These are phyloP conservation scores for Parascedosporium putredinis DNA, from an alignment of 2,329 filamentous ascomycete genomes.

Conservation along the genomic window DNA sequence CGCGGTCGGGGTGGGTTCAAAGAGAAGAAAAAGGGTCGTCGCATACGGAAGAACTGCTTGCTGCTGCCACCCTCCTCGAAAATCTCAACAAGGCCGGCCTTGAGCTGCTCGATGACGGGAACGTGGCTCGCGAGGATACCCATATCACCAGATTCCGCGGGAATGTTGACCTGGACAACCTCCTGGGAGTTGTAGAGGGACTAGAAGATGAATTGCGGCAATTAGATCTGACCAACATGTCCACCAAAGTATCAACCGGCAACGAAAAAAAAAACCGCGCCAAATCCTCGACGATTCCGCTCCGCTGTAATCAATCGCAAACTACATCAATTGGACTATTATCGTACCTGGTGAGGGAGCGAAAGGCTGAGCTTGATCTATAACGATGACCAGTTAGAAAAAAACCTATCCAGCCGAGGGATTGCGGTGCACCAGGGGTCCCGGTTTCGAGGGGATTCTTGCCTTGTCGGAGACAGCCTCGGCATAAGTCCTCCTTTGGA, in stretches of 20 bases:
- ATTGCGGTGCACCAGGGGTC: background rate
- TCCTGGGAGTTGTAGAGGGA: slow-evolving; percentile 58
- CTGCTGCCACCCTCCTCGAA: slow-evolving; percentile 78
- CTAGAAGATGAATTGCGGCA: slow-evolving; percentile 40
- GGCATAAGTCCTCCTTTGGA: slow-evolving; percentile 85
- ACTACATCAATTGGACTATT: slow-evolving; percentile 2
- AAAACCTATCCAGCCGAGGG: slow-evolving; percentile 17
- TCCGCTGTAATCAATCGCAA: background rate
- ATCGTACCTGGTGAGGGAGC: slow-evolving; percentile 93
- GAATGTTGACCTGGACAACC: slow-evolving; percentile 94
- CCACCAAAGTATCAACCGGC: background rate
- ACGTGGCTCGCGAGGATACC: slow-evolving; percentile 99
- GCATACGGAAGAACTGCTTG: slow-evolving; percentile 96
- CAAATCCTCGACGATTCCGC: background rate
- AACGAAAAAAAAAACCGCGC: slow-evolving; percentile 2
- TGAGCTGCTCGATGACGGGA: slow-evolving; percentile 96
- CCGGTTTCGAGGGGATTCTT: slow-evolving; percentile 18
- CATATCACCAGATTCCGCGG: slow-evolving; percentile 97
- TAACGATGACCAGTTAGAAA: background rate
- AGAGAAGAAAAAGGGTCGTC: background rate
- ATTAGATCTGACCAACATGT: slow-evolving; percentile 28
- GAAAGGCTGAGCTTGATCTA: slow-evolving; percentile 95
- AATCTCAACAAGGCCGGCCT: slow-evolving; percentile 90
- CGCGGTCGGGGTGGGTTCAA: too few relatives aligned
- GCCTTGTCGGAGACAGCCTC: slow-evolving; percentile 78